Evolutionary conservation across 331 rosid species (phyloP).

Genomic region (Arachis monticola): DNA sequence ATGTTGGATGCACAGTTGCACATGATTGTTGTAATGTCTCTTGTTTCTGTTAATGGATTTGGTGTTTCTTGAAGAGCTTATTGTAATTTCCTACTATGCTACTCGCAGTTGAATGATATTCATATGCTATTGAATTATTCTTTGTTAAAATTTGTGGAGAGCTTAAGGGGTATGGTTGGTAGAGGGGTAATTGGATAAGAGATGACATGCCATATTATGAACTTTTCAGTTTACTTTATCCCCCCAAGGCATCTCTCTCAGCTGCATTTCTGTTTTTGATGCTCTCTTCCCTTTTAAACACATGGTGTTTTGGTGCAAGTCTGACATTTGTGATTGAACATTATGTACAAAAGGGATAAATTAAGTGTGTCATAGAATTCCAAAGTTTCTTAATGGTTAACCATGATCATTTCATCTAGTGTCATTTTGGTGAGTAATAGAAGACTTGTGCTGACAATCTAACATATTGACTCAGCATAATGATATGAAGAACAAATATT

Average conservation of each 20-base stretch:
- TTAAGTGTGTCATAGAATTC: too few species aligned
- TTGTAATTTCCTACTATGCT: not conserved
- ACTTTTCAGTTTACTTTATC: not conserved
- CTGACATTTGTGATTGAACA: too few species aligned
- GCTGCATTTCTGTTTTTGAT: too few species aligned
- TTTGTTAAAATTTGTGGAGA: conserved; percentile 5
- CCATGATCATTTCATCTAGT: not conserved
- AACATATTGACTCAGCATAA: conserved; percentile 14
- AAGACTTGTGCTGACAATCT: not conserved
- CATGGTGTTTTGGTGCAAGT: too few species aligned
- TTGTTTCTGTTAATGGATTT: conserved; percentile 6
- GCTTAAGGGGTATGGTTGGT: not conserved
- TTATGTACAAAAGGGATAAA: too few species aligned
- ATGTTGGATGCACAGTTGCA: too few species aligned
- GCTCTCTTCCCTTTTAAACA: too few species aligned
- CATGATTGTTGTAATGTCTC: not conserved
- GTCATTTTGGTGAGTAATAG: conserved; percentile 21
- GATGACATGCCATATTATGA: conserved; percentile 4
- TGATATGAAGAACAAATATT: not conserved
- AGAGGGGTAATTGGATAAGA: conserved; percentile 17
- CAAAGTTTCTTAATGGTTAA: too few species aligned
- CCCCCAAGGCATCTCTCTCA: too few species aligned
- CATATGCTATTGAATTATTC: conserved; percentile 7
- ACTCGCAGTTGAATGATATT: conserved; percentile 22
- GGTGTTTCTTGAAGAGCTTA: conserved; percentile 18